Conservation (phyloP, 345 rosid species). For the Mallotus nudiflorus region DNA sequence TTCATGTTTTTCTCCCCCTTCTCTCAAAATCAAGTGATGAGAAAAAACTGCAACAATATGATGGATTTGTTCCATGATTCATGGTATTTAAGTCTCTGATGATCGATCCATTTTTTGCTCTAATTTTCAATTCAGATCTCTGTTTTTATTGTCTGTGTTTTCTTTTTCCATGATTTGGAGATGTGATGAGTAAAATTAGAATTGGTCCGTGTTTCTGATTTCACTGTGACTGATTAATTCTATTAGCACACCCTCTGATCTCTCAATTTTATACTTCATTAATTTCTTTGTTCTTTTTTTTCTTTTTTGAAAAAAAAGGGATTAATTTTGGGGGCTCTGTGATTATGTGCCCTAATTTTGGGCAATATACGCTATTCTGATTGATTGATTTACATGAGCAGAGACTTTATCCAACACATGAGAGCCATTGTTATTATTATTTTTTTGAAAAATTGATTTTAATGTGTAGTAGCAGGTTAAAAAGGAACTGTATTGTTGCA, state of each 20-base stretch:
- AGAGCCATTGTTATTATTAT: neutral
- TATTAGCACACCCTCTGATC: constrained; percentile 19
- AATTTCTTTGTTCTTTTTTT: too few relatives aligned
- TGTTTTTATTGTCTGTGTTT: neutral
- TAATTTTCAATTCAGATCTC: neutral
- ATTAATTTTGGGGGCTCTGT: constrained; percentile 14
- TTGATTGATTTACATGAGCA: constrained; percentile 10
- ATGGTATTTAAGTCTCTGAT: constrained; percentile 25
- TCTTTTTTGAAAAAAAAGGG: too few relatives aligned
- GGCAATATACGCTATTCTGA: constrained; percentile 27
- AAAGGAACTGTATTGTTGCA: too few relatives aligned
- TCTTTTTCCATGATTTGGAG: neutral
- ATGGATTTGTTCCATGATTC: constrained; percentile 22
- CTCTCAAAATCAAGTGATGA: constrained; percentile 15
- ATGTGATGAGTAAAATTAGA: constrained; percentile 21
- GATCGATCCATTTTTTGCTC: constrained; percentile 5
- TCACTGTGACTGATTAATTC: constrained; percentile 13
- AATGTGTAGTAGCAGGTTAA: too few relatives aligned
- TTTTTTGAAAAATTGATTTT: too few relatives aligned
- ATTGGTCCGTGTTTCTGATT: constrained; percentile 31
- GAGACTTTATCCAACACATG: neutral
- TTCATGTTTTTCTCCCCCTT: neutral
- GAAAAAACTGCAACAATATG: constrained; percentile 28
- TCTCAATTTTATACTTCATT: too few relatives aligned
- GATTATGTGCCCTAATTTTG: constrained; percentile 11